Percentiles rank a stretch among this genome's conserved stretches.
These are phyloP conservation scores for Sphaerobolus stellatus DNA, from an alignment of 1,284 basidiomycete genomes.

Conservation along the genomic window DNA sequence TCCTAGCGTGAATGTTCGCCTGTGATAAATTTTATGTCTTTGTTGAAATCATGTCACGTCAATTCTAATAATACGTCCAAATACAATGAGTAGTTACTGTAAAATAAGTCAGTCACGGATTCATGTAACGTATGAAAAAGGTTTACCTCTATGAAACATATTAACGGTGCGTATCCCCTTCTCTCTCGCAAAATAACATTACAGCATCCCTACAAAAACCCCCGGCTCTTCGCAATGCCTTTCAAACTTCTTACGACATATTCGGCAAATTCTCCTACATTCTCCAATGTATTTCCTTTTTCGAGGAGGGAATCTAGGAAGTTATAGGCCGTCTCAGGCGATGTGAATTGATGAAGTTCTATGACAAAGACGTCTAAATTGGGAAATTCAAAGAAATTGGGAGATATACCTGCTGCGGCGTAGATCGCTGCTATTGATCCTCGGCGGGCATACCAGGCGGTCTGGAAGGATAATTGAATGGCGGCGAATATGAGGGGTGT, in stretches of 20 bases:
- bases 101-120: no score
- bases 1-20: no score
- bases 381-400: slow-evolving; percentile 13
- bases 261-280: slow-evolving; percentile 50
- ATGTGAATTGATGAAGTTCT: slow-evolving; percentile 75
- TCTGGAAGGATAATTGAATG: slow-evolving; percentile 35
- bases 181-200: no score
- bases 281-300: slow-evolving; percentile 45
- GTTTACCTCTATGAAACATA: no score
- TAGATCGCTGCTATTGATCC: slow-evolving; percentile 64
- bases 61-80: no score
- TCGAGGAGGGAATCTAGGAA: slow-evolving; percentile 66
- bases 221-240: slow-evolving; percentile 64
- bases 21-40: no score
- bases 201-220: slow-evolving; percentile 47
- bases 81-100: no score
- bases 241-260: slow-evolving; percentile 68
- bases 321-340: slow-evolving; percentile 57
- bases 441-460: slow-evolving; percentile 66
- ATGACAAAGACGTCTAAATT: not conserved
- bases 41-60: no score
- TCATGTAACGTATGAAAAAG: no score
- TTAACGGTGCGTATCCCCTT: no score
- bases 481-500: not conserved
- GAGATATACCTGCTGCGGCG: slow-evolving; percentile 54